A percentile compares a stretch with the other conserved stretches of the same genome.
Conservation (phyloP, 192 early-diverging fungal species). For the Gonapodya sp. region DNA sequence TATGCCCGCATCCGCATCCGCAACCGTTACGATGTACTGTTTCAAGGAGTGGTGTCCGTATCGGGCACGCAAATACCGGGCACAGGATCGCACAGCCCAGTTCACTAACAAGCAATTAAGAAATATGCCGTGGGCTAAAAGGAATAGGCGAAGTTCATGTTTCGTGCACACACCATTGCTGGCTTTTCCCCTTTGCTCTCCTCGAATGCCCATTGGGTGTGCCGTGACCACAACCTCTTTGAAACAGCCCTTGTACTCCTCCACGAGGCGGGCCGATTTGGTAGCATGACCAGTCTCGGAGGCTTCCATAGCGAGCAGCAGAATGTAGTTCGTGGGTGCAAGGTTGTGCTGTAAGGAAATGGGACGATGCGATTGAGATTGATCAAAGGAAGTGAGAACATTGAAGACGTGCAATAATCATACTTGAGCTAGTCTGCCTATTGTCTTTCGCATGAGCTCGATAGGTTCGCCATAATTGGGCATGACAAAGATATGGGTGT, state of each 20-base stretch:
- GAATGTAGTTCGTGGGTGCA: slow-evolving; percentile 36
- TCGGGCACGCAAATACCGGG: background rate
- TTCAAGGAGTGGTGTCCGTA: slow-evolving; percentile 2
- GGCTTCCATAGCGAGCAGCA: slow-evolving; percentile 69
- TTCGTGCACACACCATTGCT: slow-evolving; percentile 32
- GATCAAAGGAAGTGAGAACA: background rate
- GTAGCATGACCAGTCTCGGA: slow-evolving; percentile 38
- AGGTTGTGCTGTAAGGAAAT: background rate
- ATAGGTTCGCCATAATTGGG: slow-evolving; percentile 64
- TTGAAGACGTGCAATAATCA: background rate
- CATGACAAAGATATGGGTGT: slow-evolving; percentile 58
- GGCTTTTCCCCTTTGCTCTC: slow-evolving; percentile 64
- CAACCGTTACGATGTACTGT: slow-evolving; percentile 51
- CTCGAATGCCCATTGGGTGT: slow-evolving; percentile 53
- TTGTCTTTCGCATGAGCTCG: slow-evolving; percentile 57
- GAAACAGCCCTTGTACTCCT: slow-evolving; percentile 47
- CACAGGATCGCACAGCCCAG: slow-evolving; percentile 31
- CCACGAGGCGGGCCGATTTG: slow-evolving; percentile 47
- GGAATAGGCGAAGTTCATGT: background rate
- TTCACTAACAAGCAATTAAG: background rate
- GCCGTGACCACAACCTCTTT: slow-evolving; percentile 58
- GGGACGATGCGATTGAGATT: background rate
- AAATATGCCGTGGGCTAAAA: background rate
- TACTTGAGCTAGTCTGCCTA: slow-evolving; percentile 43
- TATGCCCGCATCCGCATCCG: slow-evolving; percentile 64